Evolutionary conservation across 306 rosid species (phyloP).

Genomic region (Prunus salicina): DNA sequence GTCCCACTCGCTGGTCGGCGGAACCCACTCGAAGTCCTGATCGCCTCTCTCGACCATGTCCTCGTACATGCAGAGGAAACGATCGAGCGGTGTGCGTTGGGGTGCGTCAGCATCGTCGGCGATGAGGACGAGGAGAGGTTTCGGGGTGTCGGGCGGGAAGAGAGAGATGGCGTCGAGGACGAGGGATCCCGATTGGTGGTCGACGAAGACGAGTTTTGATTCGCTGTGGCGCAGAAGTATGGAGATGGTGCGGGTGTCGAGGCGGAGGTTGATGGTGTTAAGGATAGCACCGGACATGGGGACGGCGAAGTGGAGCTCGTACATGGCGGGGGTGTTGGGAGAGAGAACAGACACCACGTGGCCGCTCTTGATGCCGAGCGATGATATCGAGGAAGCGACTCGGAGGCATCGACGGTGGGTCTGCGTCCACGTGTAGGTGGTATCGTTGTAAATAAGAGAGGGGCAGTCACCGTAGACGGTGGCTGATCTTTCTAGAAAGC

Average conservation of each 20-base stretch:
- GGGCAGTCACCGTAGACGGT: conserved; percentile 35
- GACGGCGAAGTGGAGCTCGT: conserved; percentile 72
- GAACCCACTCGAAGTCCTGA: conserved; percentile 44
- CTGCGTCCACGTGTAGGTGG: conserved; percentile 52
- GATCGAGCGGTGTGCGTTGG: not conserved
- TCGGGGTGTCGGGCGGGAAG: conserved; percentile 23
- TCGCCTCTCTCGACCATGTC: conserved; percentile 37
- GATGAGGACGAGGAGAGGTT: conserved; percentile 54
- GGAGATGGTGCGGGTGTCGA: conserved; percentile 51
- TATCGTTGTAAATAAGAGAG: conserved; percentile 36
- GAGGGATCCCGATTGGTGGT: conserved; percentile 19
- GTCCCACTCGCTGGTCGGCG: conserved; percentile 68
- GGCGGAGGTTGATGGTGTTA: conserved; percentile 57
- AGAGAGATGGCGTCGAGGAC: conserved; percentile 31
- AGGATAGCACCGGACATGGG: conserved; percentile 66
- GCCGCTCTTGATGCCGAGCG: conserved; percentile 28
- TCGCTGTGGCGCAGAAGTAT: conserved; percentile 57
- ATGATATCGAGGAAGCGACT: conserved; percentile 50
- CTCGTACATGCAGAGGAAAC: conserved; percentile 35
- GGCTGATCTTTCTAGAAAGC: conserved; percentile 54
- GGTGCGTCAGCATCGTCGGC: conserved; percentile 15
- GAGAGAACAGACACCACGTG: conserved; percentile 59
- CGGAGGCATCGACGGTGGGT: conserved; percentile 62
- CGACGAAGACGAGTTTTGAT: conserved; percentile 62
- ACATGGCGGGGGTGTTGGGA: conserved; percentile 65